Evolutionary conservation across 1,284 basidiomycete genomes (phyloP), one percentile per base, ranked within the genome.

Genomic region (Rhodotorula glutinis): DNA sequence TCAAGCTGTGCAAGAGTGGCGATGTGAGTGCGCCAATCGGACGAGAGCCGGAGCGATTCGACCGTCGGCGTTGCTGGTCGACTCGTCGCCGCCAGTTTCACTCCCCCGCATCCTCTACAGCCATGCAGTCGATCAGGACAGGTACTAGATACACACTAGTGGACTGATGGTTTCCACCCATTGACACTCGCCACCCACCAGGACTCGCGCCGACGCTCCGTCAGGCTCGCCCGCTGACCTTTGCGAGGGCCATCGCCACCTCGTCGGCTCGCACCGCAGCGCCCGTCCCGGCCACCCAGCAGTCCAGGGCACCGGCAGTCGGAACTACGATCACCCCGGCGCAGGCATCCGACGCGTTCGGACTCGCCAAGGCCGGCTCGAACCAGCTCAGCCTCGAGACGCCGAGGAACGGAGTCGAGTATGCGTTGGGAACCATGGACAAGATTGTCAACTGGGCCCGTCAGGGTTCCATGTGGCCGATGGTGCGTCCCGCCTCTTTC

Each of bases 401-500:
- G 27, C 94, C 94, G 25, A 84, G 85, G 77, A 97, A 72, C 46
- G 73, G 75, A 43, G 65, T 81, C 91, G 95, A 98, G 81, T 98
- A 98, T 84, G 93, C 97, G 0, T 83, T 98, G 53, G 92, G 93
- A 1, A 95, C 93, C 0, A 82, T 97, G 67, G 95, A 99, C 83
- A 98, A 98, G 82, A 85, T 98, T 53, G 90, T 89, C 76, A 98
- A 98, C 80, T 98, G 95, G 95, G 94, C 89, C 21, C 84, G 95
- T 66, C 94, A 98, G 81, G 89, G 95, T 65, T 96, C 92, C 41
- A 95, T 98, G 87, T 99, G 96, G 96, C 96, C 96, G 53, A 96
- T 98, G 93, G 98, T 73, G 44, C 46, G 53, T 44, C 25, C 25
- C 47, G 4, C 7, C n/a, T 19, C 33, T 25, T n/a, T 10, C n/a